phyloP scores from a whole-genome alignment of 345 rosid species.

The Sisymbrium irio region DNA sequence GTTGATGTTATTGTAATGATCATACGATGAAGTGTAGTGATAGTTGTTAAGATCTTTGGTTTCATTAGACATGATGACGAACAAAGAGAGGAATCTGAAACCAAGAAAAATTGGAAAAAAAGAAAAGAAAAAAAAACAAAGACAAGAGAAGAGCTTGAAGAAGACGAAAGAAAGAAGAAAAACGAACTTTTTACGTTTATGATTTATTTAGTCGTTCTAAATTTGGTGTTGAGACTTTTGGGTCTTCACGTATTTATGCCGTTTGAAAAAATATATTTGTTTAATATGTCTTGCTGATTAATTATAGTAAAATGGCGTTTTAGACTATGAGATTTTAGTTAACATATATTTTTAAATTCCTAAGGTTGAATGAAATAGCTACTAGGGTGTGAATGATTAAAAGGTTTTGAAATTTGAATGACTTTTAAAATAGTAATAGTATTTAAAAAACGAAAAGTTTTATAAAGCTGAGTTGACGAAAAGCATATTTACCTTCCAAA shows the following conservation, averaged over 20 bases:
- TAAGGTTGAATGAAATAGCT: constrained; percentile 15
- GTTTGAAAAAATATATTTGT: constrained; percentile 24
- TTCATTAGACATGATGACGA: constrained; percentile 66
- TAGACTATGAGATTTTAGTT: background rate
- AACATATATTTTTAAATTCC: background rate
- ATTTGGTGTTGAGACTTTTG: constrained; percentile 27
- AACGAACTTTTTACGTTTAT: constrained; percentile 7
- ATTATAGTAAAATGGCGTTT: constrained; percentile 2
- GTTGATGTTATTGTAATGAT: constrained; percentile 17
- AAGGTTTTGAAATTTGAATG: constrained; percentile 43
- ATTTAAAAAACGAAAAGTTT: constrained; percentile 4
- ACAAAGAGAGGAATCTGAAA: background rate
- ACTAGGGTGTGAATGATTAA: constrained; percentile 27
- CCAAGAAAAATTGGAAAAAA: background rate
- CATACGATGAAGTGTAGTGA: constrained; percentile 24
- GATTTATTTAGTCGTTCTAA: constrained; percentile 28
- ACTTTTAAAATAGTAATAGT: constrained; percentile 11
- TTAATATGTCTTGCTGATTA: background rate
- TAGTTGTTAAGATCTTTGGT: constrained; percentile 50
- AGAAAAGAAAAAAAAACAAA: background rate
- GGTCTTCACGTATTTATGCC: constrained; percentile 36
- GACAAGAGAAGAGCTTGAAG: constrained; percentile 25
- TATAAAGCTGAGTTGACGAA: constrained; percentile 47
- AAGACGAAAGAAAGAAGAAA: constrained; percentile 15
- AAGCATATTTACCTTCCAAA: constrained; percentile 25